phyloP scores from a whole-genome alignment of 1,284 basidiomycete genomes.

The Heterobasidion occidentale region DNA sequence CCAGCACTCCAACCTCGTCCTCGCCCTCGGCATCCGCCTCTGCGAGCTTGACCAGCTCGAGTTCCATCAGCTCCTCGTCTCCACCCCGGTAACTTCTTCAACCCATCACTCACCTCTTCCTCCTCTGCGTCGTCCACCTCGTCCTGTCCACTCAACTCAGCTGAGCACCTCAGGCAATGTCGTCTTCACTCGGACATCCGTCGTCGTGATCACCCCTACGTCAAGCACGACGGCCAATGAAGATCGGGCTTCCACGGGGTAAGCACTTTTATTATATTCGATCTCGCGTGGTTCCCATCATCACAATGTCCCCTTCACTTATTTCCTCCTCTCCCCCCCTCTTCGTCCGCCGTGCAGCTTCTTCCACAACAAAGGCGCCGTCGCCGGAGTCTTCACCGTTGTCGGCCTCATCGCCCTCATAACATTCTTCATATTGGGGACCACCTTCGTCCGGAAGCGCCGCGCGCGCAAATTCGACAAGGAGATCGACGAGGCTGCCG shows the following conservation, averaged over 20 bases:
- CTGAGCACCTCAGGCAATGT: background rate
- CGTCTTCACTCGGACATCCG: background rate
- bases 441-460: constrained; percentile 48
- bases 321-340: background rate
- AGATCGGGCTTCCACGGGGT: background rate
- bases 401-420: constrained; percentile 52
- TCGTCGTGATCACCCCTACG: background rate
- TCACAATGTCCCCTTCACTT: background rate
- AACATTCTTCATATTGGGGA: constrained; percentile 43
- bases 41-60: background rate
- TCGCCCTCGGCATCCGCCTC: background rate
- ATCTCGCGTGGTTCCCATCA: background rate
- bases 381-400: constrained; percentile 62
- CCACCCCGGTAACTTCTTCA: background rate
- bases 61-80: background rate
- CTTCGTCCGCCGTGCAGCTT: constrained; percentile 35
- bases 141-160: background rate
- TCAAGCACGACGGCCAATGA: background rate
- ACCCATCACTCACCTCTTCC: constrained; percentile 1
- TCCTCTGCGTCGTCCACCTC: constrained; percentile 9
- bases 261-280: background rate
- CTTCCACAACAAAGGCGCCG: constrained; percentile 62
- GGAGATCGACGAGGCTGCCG: constrained; percentile 58
- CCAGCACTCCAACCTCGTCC: background rate
- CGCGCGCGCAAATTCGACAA: constrained; percentile 58